A percentile compares a stretch with the other conserved stretches of the same genome.
Evolutionary conservation across 345 rosid genomes (phyloP).

Genomic region (Mercurialis annua): DNA sequence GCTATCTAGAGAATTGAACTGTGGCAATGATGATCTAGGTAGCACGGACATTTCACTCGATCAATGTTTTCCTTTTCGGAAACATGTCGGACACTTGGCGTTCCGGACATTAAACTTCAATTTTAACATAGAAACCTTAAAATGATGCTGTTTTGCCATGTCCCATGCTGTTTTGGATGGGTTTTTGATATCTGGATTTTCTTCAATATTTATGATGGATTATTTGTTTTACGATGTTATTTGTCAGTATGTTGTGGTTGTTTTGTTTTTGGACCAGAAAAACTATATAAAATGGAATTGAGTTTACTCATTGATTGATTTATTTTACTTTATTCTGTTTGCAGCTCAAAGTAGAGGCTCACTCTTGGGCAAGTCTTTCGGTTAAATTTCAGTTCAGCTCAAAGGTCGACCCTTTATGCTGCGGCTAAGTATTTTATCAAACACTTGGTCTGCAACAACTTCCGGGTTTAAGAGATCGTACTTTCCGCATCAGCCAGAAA

Average conservation of each 20-base stretch:
- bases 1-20: not conserved
- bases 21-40: not conserved
- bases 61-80: no score
- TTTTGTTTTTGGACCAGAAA: not conserved
- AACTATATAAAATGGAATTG: not conserved
- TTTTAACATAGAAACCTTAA: no score
- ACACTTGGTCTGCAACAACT: not conserved
- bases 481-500: not conserved
- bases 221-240: no score
- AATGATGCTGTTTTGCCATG: no score
- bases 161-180: no score
- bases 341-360: constrained; percentile 40
- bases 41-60: no score
- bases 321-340: not conserved
- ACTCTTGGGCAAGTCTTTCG: constrained; percentile 30
- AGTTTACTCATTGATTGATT: not conserved
- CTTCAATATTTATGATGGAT: no score
- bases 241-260: no score
- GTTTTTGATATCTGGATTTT: no score
- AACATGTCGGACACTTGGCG: no score
- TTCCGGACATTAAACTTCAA: no score
- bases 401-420: not conserved
- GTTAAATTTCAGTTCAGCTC: no score
- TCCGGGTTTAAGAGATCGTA: not conserved
- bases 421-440: not conserved